Conservation (phyloP, 2,329 filamentous ascomycete genomes). For the Aureobasidium sp. region DNA sequence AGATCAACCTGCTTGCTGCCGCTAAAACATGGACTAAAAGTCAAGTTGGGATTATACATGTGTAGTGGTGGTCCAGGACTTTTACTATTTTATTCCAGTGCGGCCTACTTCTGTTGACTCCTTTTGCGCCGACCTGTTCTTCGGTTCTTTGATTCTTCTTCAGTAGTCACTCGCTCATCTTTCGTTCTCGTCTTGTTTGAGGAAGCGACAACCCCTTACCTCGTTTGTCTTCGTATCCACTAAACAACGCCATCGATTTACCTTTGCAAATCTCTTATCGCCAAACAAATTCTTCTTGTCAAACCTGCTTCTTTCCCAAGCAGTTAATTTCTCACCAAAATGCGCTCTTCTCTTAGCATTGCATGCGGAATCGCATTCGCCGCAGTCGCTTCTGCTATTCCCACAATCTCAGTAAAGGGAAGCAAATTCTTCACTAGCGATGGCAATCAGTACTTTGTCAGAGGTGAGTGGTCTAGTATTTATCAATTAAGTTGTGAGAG, state of each 20-base stretch:
- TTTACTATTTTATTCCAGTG: background rate
- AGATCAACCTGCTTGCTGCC: background rate
- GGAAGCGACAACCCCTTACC: conserved; percentile 1
- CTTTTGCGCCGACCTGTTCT: background rate
- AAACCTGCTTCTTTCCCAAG: background rate
- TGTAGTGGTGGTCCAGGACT: background rate
- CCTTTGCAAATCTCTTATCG: background rate
- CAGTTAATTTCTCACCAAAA: background rate
- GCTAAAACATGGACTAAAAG: conserved; percentile 7
- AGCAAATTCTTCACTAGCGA: conserved; percentile 81
- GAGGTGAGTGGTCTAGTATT: conserved; percentile 47
- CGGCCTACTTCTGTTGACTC: background rate
- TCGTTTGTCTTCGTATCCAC: conserved; percentile 6
- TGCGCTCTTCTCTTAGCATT: background rate
- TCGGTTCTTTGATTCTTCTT: background rate
- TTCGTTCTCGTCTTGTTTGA: background rate
- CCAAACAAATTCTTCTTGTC: background rate
- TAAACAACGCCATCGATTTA: background rate
- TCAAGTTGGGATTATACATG: conserved; percentile 8
- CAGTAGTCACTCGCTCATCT: background rate
- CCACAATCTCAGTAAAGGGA: conserved; percentile 56
- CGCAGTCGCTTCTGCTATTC: conserved; percentile 39
- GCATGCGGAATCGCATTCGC: conserved; percentile 17
- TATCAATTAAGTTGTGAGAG: background rate
- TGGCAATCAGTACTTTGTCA: conserved; percentile 76